Evolutionary conservation across 176 grass and related monocot species (phyloP), one percentile per base, ranked within the genome.

Genomic region (Poa annua): DNA sequence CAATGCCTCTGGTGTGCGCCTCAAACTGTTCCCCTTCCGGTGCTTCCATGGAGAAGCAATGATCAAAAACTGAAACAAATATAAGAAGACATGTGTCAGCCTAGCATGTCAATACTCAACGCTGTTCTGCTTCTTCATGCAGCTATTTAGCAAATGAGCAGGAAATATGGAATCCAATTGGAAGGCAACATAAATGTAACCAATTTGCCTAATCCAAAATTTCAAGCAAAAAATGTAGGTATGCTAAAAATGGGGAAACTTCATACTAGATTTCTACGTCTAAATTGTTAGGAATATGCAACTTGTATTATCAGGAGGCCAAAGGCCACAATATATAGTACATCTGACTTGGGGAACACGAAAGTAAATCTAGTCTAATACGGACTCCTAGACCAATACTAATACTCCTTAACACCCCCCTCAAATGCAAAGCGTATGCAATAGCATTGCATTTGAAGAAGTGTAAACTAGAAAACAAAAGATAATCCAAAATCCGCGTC

Each of bases 41-140:
- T 20, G 81, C 81, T 80, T 95, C 80, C 78, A 92, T 51, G 29
- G 92, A 91, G 76, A 93, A 98, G 82, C 90, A 95, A 62, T 86
- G 84, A 79, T 98, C 92, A 62, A 98, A 94, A 76, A 95, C 92
- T 95, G 88, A 72, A 92, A 86, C 9, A 62, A 62, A 76, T 63
- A 71, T 49, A 74, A 66, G 69, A 66, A 26, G 34, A 68, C 78
- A 38, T 26, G 50, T 38, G 74, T 87, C 83, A 72, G 85, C 41
- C 41, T 42, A 42, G 34, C 49, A 84, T 81, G 17, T 39, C 24
- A 25, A 79, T 77, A 8, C 54, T 68, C 32, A 17, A 50, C 55
- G 45, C 39, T 54, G 21, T 69, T 32, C 7, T 75, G 34, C 54
- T 33, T 35, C 48, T 80, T 74, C 1, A 2, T 7, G 16, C 35